Evolutionary conservation across 768 basidiomycete species (phyloP), one percentile per base, ranked within the genome.

Genomic region (Mycena vulgaris): DNA sequence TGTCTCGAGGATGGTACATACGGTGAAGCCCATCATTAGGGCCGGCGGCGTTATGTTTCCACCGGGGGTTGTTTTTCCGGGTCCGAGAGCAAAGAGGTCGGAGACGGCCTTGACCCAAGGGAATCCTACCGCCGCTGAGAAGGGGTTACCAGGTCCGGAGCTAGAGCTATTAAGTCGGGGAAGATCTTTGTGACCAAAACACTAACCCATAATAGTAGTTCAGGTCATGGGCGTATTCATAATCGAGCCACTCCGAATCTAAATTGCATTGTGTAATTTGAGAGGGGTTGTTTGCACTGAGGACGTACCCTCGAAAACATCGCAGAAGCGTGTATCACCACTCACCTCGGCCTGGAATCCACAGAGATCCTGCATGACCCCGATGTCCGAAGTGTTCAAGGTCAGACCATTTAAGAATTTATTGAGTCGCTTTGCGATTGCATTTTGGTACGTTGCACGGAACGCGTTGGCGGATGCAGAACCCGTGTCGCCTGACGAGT

Each of bases 201-300:
- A 14, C 21, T n/a, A n/a, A 80, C 82, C 84, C 84, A 55, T 85
- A 85, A 71, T 85, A 85, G 57, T 86, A 86, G 69, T 84, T 85
- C 53, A 86, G 75, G 66, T 86, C 85, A 47, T 82, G 71, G 2
- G 84, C 84, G 61, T 86, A 85, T 69, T 86, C 85, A 53, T 85
- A 86, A 17, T n/a, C 77, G 10, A 82, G 69, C 85, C 84, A 85
- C 72, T 86, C 85, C 9, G 71, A 71, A 10, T 80, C 83, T 84
- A 45, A 14, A 11, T 53, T 8, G 42, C 19, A 19, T 49, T 28
- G n/a, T n/a, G 21, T 30, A 16, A n/a, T 35, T 5, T 47, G 3
- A 23, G n/a, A n/a, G 14, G 14, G 51, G 16, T 4, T 45, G n/a
- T 2, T 21, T 14, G 19, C 17, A 8, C 17, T 27, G 30, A 27